A percentile compares a stretch with the other conserved stretches of the same genome.
Conservation (phyloP, 2,329 filamentous ascomycete genomes). For the Apiospora rasikravindrae region DNA sequence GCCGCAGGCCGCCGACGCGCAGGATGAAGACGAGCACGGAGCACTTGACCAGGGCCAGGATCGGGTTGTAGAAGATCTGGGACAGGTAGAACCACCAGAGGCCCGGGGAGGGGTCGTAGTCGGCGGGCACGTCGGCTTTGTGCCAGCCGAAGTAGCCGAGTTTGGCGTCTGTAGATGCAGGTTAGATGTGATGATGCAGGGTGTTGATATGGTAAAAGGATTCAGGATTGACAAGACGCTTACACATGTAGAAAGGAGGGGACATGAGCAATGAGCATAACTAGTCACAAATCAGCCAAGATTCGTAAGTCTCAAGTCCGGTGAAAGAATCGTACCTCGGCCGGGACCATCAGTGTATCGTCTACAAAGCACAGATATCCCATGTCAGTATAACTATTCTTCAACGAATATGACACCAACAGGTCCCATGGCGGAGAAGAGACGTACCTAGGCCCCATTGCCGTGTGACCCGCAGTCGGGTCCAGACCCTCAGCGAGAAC, state of each 20-base stretch:
- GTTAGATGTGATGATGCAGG: background rate
- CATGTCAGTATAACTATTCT: background rate
- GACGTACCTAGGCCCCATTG: conserved; percentile 34
- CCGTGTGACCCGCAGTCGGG: conserved; percentile 33
- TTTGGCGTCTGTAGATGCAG: conserved; percentile 29
- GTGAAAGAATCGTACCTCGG: conserved; percentile 21
- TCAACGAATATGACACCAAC: background rate
- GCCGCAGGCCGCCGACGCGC: conserved; percentile 43
- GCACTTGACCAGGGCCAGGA: conserved; percentile 50
- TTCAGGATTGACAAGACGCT: conserved; percentile 18
- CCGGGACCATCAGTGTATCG: conserved; percentile 35
- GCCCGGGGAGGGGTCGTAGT: conserved; percentile 26
- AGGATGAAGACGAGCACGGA: conserved; percentile 51
- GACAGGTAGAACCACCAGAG: conserved; percentile 43
- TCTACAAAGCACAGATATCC: conserved; percentile 25
- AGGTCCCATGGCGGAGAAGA: conserved; percentile 22
- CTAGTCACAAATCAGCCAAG: background rate
- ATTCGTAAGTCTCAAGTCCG: fast-evolving
- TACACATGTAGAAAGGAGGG: conserved; percentile 35
- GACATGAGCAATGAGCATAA: conserved; percentile 29
- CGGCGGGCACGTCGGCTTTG: conserved; percentile 23
- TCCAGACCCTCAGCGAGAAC: conserved; percentile 35
- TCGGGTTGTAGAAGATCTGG: conserved; percentile 51
- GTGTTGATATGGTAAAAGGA: background rate
- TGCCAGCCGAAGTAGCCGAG: conserved; percentile 39